Base-by-base conservation (phyloP, 129 eudicot genomes). In the Chrysanthemum makinoi region DNA sequence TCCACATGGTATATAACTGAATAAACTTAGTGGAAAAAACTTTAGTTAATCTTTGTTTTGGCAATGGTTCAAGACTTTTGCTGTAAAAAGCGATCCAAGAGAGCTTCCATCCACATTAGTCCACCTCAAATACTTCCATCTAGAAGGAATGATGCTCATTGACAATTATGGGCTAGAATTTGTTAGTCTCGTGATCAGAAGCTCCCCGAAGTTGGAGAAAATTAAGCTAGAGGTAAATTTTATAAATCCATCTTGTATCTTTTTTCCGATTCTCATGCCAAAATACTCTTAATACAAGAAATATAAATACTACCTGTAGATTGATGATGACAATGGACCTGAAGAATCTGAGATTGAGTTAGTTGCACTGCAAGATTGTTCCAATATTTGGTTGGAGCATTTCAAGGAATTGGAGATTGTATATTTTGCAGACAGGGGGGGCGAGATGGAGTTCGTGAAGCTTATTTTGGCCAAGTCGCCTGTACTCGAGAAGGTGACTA, bases 71-170 rank as follows among this genome's bases (percentile, higher is more conserved):
- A 54, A 70, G 74, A 17, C 24, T 16, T 16, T 16, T 70, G 56
- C 18, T 56, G 52, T 0, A 35, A 6, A 7, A 7, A 35, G 8
- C 44, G 44, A 35, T 35, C 44, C 54, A 57, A 35, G 46, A 17
- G 52, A 43, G 75, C 66, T 70, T 70, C 57, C 75, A 19, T 43
- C 66, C 55, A 12, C 55, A 57, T 62, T 57, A 15, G 18, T 43
- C 56, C 66, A 70, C 75, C 75, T 70, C 75, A 70, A 19, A 70
- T 57, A 56, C 66, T 19, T 58, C 2, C 24, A 14, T 57, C 12
- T 70, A 11, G 15, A 43, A 0, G 20, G 19, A 1, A 18, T 43
- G 47, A 53, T 10, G 2, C 44, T 19, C 11, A 2, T 39, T 10
- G 56, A 16, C 1, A 6, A 49, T 13, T 18, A 17, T 43, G 54